phyloP scores from a whole-genome alignment of 352 stramenopile genomes.

The Phytophthora hibernalis region DNA sequence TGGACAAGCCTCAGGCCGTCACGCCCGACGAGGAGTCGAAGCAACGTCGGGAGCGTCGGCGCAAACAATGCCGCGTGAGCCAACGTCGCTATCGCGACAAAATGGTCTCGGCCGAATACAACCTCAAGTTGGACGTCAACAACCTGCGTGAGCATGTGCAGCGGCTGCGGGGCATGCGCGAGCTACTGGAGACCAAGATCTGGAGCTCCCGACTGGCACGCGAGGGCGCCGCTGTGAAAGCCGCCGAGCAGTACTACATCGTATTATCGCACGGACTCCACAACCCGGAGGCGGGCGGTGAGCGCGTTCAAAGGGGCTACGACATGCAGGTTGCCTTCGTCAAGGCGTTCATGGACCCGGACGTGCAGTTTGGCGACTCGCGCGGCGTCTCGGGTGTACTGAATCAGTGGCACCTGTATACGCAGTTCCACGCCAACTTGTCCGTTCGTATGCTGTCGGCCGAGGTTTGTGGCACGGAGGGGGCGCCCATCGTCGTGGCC shows the following conservation, averaged over 20 bases:
- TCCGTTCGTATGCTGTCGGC: constrained; percentile 39
- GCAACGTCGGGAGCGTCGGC: constrained; percentile 48
- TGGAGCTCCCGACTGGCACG: constrained; percentile 49
- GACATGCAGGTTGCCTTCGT: constrained; percentile 66
- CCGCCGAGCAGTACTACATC: constrained; percentile 69
- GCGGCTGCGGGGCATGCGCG: constrained; percentile 47
- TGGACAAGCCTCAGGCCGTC: background rate
- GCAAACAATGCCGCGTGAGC: constrained; percentile 69
- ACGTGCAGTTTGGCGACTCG: constrained; percentile 48
- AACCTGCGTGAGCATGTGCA: constrained; percentile 64
- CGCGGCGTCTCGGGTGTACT: constrained; percentile 51
- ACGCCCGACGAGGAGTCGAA: constrained; percentile 13
- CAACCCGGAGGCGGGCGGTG: constrained; percentile 44
- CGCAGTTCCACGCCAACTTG: constrained; percentile 57
- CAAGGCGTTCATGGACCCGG: constrained; percentile 51
- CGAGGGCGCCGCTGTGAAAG: constrained; percentile 49
- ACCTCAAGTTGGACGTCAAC: constrained; percentile 73
- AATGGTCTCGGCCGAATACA: constrained; percentile 70
- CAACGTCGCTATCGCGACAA: constrained; percentile 78
- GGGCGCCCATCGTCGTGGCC: constrained; percentile 61
- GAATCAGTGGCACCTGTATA: constrained; percentile 73
- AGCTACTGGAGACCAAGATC: constrained; percentile 55
- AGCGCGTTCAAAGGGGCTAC: constrained; percentile 49
- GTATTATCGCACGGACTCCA: constrained; percentile 67
- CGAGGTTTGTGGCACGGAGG: constrained; percentile 54